These are phyloP conservation scores for Orbilia brochopaga DNA, from an alignment of 2,329 filamentous ascomycete genomes.

Conservation along the genomic window DNA sequence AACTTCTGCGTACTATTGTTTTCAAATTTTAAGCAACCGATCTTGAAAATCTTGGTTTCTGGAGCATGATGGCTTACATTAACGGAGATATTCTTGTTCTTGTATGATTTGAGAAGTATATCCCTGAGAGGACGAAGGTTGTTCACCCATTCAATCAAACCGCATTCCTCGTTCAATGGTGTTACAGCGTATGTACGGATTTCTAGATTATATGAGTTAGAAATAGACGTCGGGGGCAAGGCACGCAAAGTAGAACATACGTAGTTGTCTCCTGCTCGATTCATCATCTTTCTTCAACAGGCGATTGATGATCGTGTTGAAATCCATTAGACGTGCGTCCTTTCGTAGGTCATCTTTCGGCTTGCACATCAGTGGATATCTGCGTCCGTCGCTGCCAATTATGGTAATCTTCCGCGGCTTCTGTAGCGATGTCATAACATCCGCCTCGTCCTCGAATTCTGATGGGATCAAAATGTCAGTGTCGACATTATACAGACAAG, in stretches of 20 bases:
- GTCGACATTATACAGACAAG: not conserved
- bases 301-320: conserved; percentile 97
- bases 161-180: conserved; percentile 95
- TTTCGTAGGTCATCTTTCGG: conserved; percentile 97
- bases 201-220: conserved; percentile 59
- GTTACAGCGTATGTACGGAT: conserved; percentile 98
- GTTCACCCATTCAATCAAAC: conserved; percentile 97
- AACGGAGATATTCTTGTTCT: conserved; percentile 70
- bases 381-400: conserved; percentile 83
- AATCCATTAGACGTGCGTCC: conserved; percentile 98
- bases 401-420: conserved; percentile 89
- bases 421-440: conserved; percentile 88
- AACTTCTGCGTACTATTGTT: conserved; percentile 52
- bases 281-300: conserved; percentile 90
- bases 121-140: conserved; percentile 93
- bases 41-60: conserved; percentile 65
- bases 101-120: conserved; percentile 80
- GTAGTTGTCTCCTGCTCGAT: conserved; percentile 84
- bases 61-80: conserved; percentile 58
- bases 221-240: conserved; percentile 11
- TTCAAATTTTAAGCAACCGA: conserved; percentile 58
- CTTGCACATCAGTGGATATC: conserved; percentile 91
- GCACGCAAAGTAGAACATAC: conserved; percentile 56
- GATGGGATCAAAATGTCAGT: conserved; percentile 1
- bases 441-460: conserved; percentile 81